A percentile compares a stretch with the other conserved stretches of the same genome.
These are phyloP conservation scores for Botrytis tulipae DNA, from an alignment of 2,329 filamentous ascomycete species.

Conservation along the genomic window DNA sequence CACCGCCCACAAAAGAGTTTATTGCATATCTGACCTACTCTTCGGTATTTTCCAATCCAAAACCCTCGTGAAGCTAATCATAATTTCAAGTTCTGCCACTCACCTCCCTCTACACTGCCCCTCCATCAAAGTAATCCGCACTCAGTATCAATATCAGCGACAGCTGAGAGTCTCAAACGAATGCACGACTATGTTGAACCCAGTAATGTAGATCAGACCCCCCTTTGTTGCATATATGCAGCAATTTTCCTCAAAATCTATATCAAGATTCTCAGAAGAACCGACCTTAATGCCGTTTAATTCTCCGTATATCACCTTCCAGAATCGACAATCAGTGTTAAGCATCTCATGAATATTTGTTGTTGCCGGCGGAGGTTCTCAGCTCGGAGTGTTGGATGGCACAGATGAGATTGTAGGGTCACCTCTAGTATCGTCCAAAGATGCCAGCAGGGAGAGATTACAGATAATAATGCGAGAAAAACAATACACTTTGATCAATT, in stretches of 20 bases:
- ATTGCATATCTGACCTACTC: neutral
- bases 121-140: no score
- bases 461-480: neutral
- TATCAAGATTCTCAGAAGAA: neutral
- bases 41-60: fast-evolving
- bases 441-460: neutral
- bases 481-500: neutral
- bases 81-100: neutral
- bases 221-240: neutral
- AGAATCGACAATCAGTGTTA: neutral
- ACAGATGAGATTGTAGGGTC: neutral
- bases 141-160: neutral
- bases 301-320: neutral
- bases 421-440: neutral
- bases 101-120: neutral
- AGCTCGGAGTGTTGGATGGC: neutral
- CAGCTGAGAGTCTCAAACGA: neutral
- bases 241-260: neutral
- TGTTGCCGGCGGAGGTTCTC: neutral
- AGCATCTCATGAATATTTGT: neutral
- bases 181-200: no score
- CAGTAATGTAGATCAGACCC: neutral
- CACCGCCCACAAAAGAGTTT: neutral
- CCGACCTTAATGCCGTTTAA: fast-evolving
- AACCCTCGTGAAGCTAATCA: neutral